Evolutionary conservation across 2,329 filamentous ascomycete species (phyloP), one percentile per base, ranked within the genome.

Genomic region (Drechslera avenae): DNA sequence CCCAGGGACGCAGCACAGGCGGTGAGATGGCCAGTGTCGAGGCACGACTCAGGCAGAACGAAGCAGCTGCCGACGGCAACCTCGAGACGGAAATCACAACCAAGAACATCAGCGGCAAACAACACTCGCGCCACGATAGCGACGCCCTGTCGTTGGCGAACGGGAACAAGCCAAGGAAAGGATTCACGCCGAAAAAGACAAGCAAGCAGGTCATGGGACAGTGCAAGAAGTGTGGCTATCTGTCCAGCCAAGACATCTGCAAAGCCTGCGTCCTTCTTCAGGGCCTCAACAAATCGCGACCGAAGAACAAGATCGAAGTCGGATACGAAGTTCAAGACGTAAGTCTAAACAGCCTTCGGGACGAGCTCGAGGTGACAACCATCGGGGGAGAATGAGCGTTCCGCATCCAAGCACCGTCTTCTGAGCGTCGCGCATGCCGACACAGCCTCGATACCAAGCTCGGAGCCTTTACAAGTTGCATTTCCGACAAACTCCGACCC

Each of bases 221-320:
- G 57, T 99, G 94, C 68, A 84, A 87, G 66, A 87, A 85, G 44
- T 99, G 94, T 64, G 94, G 94, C 12, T 99, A 97, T 71, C 89
- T 99, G 74, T 96, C 94, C 2, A 97, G 92, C 64, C 94, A 99
- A 73, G 83, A 85, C 23, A 84, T 97, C 32, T 99, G 94, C 75
- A 96, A 99, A 75, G 94, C 94, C 0, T 99, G 94, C 71, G 88
- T 86, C 55, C 78, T 99, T 36, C 82, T 99, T 2, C 92, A 97
- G 63, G 90, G 89, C 0, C 74, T 99, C 39, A 99, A 99, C 71
- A 97, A 94, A 66, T 84, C 79, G 55, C 62, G 78, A 9, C 78
- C 80, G 0, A 77, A 75, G 61, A 69, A 68, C 23, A 49, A 34
- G 10, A 69, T 74, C 33, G 66, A 73, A 26, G 57, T 74, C 1